Evolutionary conservation across 1,284 basidiomycete species (phyloP).

Genomic region (Melampsora occidentalis): DNA sequence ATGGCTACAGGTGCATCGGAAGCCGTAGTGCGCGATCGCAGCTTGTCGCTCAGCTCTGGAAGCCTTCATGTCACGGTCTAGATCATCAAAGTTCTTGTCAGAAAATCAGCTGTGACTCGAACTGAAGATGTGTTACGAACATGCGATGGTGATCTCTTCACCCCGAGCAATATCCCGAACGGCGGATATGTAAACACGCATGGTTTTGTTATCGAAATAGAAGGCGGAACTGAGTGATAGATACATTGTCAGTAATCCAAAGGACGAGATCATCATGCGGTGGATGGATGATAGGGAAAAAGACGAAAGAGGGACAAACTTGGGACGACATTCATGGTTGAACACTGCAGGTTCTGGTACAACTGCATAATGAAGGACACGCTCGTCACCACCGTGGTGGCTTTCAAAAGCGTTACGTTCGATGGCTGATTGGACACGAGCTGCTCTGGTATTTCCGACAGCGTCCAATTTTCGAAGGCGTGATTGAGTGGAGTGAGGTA

Average conservation of each 20-base stretch:
- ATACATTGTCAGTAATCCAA: neutral
- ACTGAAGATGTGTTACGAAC: neutral
- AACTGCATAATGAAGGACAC: neutral
- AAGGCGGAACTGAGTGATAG: neutral
- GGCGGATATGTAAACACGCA: neutral
- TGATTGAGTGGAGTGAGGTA: neutral
- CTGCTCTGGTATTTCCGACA: neutral
- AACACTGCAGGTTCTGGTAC: neutral
- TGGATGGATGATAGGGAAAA: neutral
- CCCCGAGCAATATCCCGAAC: neutral
- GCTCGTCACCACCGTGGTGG: neutral
- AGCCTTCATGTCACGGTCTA: neutral
- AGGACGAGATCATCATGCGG: no score
- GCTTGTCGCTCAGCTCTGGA: neutral
- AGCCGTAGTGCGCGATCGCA: neutral
- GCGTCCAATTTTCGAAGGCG: neutral
- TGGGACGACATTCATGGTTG: neutral
- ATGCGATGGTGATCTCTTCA: neutral
- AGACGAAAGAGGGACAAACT: neutral
- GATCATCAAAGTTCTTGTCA: neutral
- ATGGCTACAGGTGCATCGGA: conserved; percentile 22
- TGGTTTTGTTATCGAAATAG: neutral
- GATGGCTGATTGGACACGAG: neutral
- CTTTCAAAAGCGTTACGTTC: neutral
- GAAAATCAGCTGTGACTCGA: neutral